These are phyloP conservation scores for Apodospora peruviana DNA, from an alignment of 495 filamentous ascomycete genomes.

Conservation along the genomic window DNA sequence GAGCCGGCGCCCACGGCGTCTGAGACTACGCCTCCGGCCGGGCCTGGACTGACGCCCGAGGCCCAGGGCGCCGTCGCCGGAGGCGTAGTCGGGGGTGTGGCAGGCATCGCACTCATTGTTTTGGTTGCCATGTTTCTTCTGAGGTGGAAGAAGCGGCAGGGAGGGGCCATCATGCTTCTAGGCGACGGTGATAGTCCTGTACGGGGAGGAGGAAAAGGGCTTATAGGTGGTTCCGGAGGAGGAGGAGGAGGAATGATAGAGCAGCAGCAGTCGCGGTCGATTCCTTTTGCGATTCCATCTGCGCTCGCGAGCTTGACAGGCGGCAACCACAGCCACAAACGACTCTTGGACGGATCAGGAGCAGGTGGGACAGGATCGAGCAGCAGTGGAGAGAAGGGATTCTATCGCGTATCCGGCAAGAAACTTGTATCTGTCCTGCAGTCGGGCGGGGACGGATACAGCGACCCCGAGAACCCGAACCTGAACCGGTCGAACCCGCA, in stretches of 20 bases:
- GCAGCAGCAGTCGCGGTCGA: slow-evolving; percentile 36
- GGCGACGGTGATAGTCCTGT: slow-evolving; percentile 19
- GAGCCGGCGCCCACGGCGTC: background rate
- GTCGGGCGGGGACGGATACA: slow-evolving; percentile 65
- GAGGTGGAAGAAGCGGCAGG: slow-evolving; percentile 48
- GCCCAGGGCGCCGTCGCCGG: slow-evolving; percentile 48
- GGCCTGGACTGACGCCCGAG: slow-evolving; percentile 22
- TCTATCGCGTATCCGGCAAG: slow-evolving; percentile 58
- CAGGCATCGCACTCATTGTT: slow-evolving; percentile 55
- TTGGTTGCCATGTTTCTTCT: slow-evolving; percentile 50
- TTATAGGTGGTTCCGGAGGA: slow-evolving; percentile 13
- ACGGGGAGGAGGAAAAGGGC: background rate
- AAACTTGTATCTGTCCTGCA: slow-evolving; percentile 68
- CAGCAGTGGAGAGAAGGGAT: slow-evolving; percentile 31
- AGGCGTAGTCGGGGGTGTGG: slow-evolving; percentile 60
- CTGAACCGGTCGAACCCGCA: slow-evolving; percentile 36
- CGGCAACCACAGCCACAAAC: too few species aligned
- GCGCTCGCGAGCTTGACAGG: slow-evolving; percentile 46
- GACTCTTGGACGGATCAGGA: slow-evolving; percentile 40
- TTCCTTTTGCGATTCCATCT: slow-evolving; percentile 50
- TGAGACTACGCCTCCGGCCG: slow-evolving; percentile 4
- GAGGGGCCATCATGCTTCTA: slow-evolving; percentile 24
- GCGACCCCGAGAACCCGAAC: slow-evolving; percentile 45
- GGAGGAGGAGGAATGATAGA: slow-evolving; percentile 37
- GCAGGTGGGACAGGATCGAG: background rate